Evolutionary conservation across 2,329 filamentous ascomycete species (phyloP), one percentile per base, ranked within the genome.

Genomic region (Scedosporium aurantiacum): DNA sequence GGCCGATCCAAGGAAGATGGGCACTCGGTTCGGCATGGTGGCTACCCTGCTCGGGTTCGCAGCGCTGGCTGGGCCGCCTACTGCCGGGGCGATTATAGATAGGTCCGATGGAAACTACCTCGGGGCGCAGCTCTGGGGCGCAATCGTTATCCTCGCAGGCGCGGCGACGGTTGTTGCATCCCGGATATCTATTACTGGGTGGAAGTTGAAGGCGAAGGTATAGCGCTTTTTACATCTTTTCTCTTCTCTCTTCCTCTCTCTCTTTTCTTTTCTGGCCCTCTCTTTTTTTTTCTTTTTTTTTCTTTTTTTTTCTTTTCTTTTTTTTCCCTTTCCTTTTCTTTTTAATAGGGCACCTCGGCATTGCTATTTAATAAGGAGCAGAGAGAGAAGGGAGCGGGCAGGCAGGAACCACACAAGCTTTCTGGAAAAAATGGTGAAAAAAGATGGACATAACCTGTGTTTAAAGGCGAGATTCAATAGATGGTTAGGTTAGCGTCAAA

Each of bases 41-140:
- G 74, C 73, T 56, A 75, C 74, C 0, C 63, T 78, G 21, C 68
- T 71, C 5, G 73, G 72, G 1, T 74, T 79, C 61, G 76, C 76
- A 1, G 73, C 74, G 6, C 67, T 80, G 18, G 75, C 76, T 2
- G 77, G 77, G 0, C 75, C 76, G 21, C 76, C 76, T 3, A 75
- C 73, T 2, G 75, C 75, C 0, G 76, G 77, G 4, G 75, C 74
- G 14, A 77, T 79, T 63, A 76, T 79, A 57, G 76, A 78, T 60
- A 64, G 63, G 58, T 71, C 71, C 7, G 69, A 70, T 1, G 76
- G 77, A 0, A 63, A 67, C 14, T 79, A 76, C 64, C 61, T 74
- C 14, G 74, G 73, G 66, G 76, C 78, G 1, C 78, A 80, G 68
- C 64, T 79, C 43, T 80, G 78, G 78, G 76, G 72, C 1, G 78